These are phyloP conservation scores for Euphrasia confusa DNA, from an alignment of 257 asterid genomes.

Conservation along the genomic window DNA sequence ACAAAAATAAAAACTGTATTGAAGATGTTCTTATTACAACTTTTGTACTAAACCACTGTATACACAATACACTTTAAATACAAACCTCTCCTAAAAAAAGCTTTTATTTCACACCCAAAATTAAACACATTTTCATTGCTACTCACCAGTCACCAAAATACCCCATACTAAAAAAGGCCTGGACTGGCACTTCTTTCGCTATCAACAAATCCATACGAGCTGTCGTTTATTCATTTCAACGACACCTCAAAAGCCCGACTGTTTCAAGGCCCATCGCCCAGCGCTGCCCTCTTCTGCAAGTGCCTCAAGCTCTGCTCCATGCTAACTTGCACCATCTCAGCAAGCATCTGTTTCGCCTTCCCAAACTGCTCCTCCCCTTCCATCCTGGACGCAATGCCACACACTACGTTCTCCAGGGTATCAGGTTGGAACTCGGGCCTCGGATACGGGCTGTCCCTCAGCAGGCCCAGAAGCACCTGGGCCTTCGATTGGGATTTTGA, in stretches of 20 bases:
- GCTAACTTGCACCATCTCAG: conserved; percentile 97
- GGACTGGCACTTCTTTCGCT: conserved; percentile 44
- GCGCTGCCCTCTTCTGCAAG: conserved; percentile 57
- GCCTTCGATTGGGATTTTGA: conserved; percentile 71
- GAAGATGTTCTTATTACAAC: too few relatives aligned
- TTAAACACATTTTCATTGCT: conserved; percentile 34
- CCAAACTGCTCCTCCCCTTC: conserved; percentile 75
- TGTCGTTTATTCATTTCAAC: conserved; percentile 26
- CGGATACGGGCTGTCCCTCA: conserved; percentile 79
- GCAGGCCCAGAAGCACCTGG: conserved; percentile 55
- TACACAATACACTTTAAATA: too few relatives aligned
- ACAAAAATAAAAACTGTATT: too few relatives aligned
- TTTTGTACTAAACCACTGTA: too few relatives aligned
- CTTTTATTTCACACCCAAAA: conserved; percentile 12
- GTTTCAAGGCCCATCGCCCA: conserved; percentile 53
- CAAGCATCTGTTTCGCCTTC: conserved; percentile 81
- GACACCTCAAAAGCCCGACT: conserved; percentile 45
- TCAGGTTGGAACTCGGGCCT: conserved; percentile 71
- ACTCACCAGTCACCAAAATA: conserved; percentile 49
- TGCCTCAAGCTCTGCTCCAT: conserved; percentile 94
- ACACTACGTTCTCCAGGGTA: conserved; percentile 68
- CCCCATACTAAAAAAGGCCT: conserved; percentile 43
- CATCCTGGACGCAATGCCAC: conserved; percentile 66
- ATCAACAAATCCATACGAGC: not conserved
- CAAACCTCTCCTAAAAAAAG: too few relatives aligned